Conservation (phyloP, 257 asterid species). For the Salvia splendens region DNA sequence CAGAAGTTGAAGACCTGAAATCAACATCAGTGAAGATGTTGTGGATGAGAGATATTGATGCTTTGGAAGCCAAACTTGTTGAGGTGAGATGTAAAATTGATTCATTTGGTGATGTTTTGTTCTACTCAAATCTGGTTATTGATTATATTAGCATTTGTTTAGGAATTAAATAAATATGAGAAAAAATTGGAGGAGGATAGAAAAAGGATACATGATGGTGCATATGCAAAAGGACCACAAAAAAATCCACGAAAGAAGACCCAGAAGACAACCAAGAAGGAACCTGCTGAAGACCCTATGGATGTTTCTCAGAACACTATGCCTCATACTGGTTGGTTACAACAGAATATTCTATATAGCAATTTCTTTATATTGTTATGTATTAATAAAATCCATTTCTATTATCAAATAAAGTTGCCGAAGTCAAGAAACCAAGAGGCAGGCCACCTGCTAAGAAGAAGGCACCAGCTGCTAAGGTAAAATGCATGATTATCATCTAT, state of each 20-base stretch:
- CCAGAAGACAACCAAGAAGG: conserved; percentile 52
- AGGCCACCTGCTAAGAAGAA: conserved; percentile 66
- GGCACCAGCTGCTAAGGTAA: conserved; percentile 75
- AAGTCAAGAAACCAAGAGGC: conserved; percentile 61
- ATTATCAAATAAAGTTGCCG: conserved; percentile 46
- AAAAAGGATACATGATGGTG: conserved; percentile 37
- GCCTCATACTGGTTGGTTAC: conserved; percentile 52
- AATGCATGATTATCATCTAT: neutral
- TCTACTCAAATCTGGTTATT: neutral
- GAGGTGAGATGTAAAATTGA: conserved; percentile 52
- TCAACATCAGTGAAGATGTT: conserved; percentile 59
- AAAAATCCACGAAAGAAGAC: conserved; percentile 56
- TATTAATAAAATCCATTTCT: neutral
- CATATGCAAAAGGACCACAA: conserved; percentile 36
- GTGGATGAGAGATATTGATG: conserved; percentile 82
- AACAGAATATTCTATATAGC: neutral
- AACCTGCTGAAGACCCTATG: conserved; percentile 53
- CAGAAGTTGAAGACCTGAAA: conserved; percentile 68
- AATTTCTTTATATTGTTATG: neutral
- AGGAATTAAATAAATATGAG: conserved; percentile 61
- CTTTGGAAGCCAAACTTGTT: conserved; percentile 56
- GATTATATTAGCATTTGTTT: conserved; percentile 24
- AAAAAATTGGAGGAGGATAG: conserved; percentile 48
- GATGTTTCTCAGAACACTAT: conserved; percentile 49
- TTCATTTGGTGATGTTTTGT: neutral